Base-by-base conservation (phyloP, 768 basidiomycete genomes). In the Calocera viscosa region DNA sequence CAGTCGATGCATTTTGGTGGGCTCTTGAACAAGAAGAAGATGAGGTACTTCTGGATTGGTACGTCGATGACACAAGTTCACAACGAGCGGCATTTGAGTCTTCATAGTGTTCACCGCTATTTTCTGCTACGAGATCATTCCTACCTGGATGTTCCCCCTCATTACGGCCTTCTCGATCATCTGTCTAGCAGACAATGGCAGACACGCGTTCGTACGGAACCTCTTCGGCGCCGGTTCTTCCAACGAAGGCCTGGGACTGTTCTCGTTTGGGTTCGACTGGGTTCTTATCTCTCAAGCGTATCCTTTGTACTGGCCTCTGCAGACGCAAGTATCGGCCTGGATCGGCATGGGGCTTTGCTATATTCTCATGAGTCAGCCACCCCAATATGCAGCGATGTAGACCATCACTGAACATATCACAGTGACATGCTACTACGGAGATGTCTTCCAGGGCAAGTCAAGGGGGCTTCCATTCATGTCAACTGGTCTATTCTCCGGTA, bases 261-360 rank as follows among this genome's bases (percentile, higher is more conserved):
- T 82, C 39, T 80, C 79, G 35, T 81, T 82, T 70, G 74, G 78
- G 65, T 77, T 80, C 26, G 79, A 78, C 49, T 83, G 82, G 82
- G 82, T 81, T 5, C 75, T 84, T 24, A 83, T 84, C 68, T 80
- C 80, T 0, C 83, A 84, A 71, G 83, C 82, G 2, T 79, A 74
- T 53, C 83, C 83, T 0, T 74, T 84, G 5, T 80, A 82, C 10
- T 84, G 83, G 82, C 83, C 83, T 5, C 76, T 83, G 63, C 80
- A 81, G 69, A 83, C 83, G 0, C 83, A 81, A 80, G 63, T 40
- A 34, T 30, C n/a, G 3, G 35, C 68, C 10, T 47, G 49, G 65
- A 81, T 83, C 63, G 82, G 82, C 41, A 80, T 83, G 78, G 78
- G 74, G 5, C 70, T 82, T 19, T 81, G 82, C 24, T 81, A 81